Percentiles rank a stretch among this genome's conserved stretches.
phyloP scores from a whole-genome alignment of 306 rosid species.

The Hylodesmum podocarpum region DNA sequence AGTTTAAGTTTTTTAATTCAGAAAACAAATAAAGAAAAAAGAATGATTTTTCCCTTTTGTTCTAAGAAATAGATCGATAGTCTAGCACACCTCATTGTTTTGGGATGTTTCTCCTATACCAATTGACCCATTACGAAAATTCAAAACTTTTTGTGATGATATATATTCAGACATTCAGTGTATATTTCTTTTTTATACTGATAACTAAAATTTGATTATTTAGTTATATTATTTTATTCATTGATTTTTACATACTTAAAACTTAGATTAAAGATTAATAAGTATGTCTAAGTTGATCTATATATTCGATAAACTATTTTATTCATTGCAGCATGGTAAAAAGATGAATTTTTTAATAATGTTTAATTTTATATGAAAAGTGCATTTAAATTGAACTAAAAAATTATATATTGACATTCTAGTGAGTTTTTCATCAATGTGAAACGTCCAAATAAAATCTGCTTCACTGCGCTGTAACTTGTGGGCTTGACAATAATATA shows the following conservation, averaged over 20 bases:
- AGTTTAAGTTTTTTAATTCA: slow-evolving; percentile 19
- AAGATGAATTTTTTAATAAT: too few relatives aligned
- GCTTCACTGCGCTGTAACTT: neutral
- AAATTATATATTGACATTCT: neutral
- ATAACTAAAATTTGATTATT: too few relatives aligned
- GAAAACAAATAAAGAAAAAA: neutral
- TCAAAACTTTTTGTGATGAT: neutral
- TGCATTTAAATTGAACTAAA: too few relatives aligned
- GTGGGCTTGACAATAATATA: neutral
- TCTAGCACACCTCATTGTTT: neutral
- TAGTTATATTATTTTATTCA: too few relatives aligned
- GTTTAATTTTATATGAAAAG: too few relatives aligned
- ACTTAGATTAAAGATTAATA: too few relatives aligned
- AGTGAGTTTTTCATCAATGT: neutral
- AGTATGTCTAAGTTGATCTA: too few relatives aligned
- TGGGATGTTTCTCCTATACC: neutral
- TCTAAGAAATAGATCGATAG: neutral
- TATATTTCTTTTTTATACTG: too few relatives aligned
- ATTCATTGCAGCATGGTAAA: too few relatives aligned
- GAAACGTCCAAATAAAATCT: neutral
- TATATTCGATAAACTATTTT: too few relatives aligned
- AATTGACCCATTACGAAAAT: slow-evolving; percentile 9
- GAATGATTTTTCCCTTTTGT: neutral
- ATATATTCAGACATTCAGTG: too few relatives aligned
- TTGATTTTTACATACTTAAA: too few relatives aligned